Evolutionary conservation across 2,329 filamentous ascomycete genomes (phyloP), one percentile per base, ranked within the genome.

Genomic region (Microcyclospora pomicola): DNA sequence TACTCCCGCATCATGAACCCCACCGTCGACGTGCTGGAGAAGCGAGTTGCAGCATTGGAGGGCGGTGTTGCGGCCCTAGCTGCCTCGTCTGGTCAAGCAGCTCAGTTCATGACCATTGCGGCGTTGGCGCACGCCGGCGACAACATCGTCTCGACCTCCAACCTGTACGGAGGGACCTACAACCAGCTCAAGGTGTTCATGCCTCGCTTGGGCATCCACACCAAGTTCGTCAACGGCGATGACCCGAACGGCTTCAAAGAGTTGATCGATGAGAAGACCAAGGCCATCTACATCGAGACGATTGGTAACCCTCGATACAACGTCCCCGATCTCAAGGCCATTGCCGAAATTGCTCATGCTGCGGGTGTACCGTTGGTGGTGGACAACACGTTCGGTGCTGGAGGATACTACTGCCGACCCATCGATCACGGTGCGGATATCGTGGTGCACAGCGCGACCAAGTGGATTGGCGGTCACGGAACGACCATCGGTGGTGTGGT

Each of bases 1-100:
- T 98, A 98, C 72, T 91, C 80, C 60, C 84, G 91, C 47, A 86
- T 98, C 53, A 85, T 83, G 81, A 95, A 96, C 64, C 87, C 88
- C 2, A 96, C 88, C 0, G 81, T 88, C 49, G 88, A 92, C 62
- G 88, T 96, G 19, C 88, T 98, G 47, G 91, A 98, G 66, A 92
- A 95, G 69, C 78, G 88, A 43, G 82, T 95, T 36, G 87, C 88
- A n/a, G 87, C 88, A 11, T 76, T 96, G 4, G 91, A 98, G 64
- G 88, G 87, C 27, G 91, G 91, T 53, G 77, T 83, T 27, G 87
- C 82, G 12, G 87, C 85, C 33, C 73, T 95, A 19, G 87, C 85
- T 5, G 74, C 86, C 31, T 71, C 85, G 0, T 94, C 86, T 1
- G 87, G 88, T 40, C 86, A 94, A 62, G 75, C 83, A 2, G 88